A percentile compares a stretch with the other conserved stretches of the same genome.
These are phyloP conservation scores for Xylariaceae sp. DNA, from an alignment of 2,329 filamentous ascomycete species.

Conservation along the genomic window DNA sequence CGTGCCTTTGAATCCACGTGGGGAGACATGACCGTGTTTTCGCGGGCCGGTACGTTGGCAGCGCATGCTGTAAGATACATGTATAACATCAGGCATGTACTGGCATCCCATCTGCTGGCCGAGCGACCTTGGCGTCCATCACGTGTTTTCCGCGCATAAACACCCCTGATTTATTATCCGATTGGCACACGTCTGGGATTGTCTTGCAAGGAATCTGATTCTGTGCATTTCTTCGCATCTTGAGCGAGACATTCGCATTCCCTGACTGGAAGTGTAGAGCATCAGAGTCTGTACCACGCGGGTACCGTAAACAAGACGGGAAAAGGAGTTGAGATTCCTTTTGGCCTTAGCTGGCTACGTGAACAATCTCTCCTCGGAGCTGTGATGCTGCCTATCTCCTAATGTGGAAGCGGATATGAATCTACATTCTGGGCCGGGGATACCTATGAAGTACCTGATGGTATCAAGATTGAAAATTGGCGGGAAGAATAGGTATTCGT, in stretches of 20 bases:
- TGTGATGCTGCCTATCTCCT: no score
- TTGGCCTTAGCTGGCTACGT: background rate
- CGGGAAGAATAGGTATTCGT: background rate
- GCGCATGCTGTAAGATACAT: background rate
- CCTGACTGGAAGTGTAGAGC: background rate
- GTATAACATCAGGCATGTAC: background rate
- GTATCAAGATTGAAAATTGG: background rate
- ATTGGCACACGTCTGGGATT: slow-evolving; percentile 5
- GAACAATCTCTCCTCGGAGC: background rate
- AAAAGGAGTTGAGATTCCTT: background rate
- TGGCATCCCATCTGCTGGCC: background rate
- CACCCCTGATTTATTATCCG: slow-evolving; percentile 2
- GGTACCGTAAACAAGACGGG: background rate
- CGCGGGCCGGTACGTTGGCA: background rate
- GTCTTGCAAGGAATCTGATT: background rate
- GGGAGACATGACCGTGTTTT: slow-evolving; percentile 1
- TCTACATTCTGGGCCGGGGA: no score
- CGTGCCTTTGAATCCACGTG: slow-evolving; percentile 6
- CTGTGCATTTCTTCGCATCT: background rate
- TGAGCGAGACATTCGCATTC: slow-evolving; percentile 1
- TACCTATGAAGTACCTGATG: no score
- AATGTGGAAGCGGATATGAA: no score
- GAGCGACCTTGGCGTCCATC: background rate
- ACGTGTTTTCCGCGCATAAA: background rate
- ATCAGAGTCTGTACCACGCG: background rate